Base-by-base conservation (phyloP, 1,284 basidiomycete species). In the Pholiota adiposa region DNA sequence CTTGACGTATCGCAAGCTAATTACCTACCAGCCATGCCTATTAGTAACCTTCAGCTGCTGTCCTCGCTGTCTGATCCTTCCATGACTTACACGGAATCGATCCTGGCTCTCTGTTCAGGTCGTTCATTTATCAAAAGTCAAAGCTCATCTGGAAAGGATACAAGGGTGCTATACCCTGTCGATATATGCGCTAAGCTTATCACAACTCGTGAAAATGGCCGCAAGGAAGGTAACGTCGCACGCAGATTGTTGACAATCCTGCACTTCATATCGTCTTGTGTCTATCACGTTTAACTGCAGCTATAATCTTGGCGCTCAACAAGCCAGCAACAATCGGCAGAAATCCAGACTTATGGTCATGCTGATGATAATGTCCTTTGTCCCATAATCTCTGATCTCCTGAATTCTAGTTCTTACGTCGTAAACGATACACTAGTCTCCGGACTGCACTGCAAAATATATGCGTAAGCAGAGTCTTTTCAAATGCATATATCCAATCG, bases 401-500 rank as follows among this genome's bases (percentile, higher is more conserved):
- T 19, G 16, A 16, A 50, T 36, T 46, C 19, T 46, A 83, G 81
- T 60, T 75, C 79, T 40, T 83, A 82, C 63, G 69, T 80, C 23
- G 67, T 81, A 23, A 65, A 72, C 19, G 79, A 90, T 58, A 69
- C 74, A 7, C 78, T 83, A 29, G 83, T 90, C 19, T 91, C 89
- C 4, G 83, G 79, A 46, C 64, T 89, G 18, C 90, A 93, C 68
- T 93, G 89, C 80, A 90, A 89, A 70, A 71, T 93, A 79, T 88
- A 90, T 79, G 91, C 87, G 89, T 89, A 77, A 74, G 67, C 58
- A 5, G 29, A 31, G n/a, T 58, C 19, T 33, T 46, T n/a, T n/a
- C 16, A 48, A 51, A 25, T n/a, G 58, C 2, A 5, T 46, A 18
- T 4, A 18, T 44, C n/a, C 54, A 23, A 29, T 18, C 56, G 6